Percentiles rank a stretch among this genome's conserved stretches.
These are phyloP conservation scores for Fomitopsis betulina DNA, from an alignment of 1,284 basidiomycete species.

Conservation along the genomic window DNA sequence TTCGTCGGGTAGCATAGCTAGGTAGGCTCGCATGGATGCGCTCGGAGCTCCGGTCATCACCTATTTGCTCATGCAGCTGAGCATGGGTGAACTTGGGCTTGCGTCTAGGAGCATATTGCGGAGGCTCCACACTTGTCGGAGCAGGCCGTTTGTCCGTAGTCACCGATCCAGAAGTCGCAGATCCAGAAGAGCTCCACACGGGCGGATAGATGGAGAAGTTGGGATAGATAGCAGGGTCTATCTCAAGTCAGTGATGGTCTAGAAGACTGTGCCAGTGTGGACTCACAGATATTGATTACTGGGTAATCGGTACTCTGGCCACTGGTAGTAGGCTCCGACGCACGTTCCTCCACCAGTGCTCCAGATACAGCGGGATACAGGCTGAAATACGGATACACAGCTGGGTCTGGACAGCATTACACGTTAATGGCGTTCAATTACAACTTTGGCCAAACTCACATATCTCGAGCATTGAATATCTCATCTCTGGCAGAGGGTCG, in stretches of 20 bases:
- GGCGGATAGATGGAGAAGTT: background rate
- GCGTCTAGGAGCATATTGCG: background rate
- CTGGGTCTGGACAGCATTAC: background rate
- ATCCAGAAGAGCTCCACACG: background rate
- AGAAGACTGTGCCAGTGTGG: conserved; percentile 11
- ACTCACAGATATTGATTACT: background rate
- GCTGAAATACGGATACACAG: background rate
- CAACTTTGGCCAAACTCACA: background rate
- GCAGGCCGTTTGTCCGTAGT: background rate
- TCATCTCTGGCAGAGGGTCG: background rate
- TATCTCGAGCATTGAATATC: background rate
- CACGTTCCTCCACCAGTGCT: background rate
- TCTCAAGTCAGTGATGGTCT: background rate
- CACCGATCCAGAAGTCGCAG: background rate
- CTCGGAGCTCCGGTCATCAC: too few relatives aligned
- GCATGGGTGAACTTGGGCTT: conserved; percentile 9
- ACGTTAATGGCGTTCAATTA: background rate
- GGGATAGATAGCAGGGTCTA: background rate
- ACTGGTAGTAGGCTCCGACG: too few relatives aligned
- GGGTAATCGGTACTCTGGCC: background rate
- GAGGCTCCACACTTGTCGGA: background rate
- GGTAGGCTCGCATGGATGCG: too few relatives aligned
- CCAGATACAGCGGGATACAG: background rate
- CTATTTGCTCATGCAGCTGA: conserved; percentile 6
- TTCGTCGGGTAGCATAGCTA: background rate